These are phyloP conservation scores for Penicillium glabrum DNA, from an alignment of 2,329 filamentous ascomycete genomes.

Conservation along the genomic window DNA sequence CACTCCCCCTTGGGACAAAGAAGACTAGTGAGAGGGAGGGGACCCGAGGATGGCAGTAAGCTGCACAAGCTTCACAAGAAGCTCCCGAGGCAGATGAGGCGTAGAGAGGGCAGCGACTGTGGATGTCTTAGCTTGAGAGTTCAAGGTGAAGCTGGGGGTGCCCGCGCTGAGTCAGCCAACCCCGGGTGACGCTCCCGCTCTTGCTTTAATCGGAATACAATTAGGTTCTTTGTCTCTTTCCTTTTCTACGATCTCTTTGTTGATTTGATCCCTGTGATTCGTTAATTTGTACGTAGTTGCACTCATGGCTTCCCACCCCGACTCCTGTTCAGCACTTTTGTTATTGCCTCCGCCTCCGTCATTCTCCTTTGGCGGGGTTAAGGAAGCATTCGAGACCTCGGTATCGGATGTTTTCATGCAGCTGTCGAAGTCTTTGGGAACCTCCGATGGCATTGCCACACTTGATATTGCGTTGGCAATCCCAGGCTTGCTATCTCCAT, in stretches of 20 bases:
- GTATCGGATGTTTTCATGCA: slow-evolving; percentile 56
- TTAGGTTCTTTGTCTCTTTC: background rate
- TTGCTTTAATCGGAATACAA: slow-evolving; percentile 3
- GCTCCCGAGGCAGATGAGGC: slow-evolving; percentile 2
- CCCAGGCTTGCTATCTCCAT: slow-evolving; percentile 58
- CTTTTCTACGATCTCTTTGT: background rate
- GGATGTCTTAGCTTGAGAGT: slow-evolving; percentile 5
- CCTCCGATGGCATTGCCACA: slow-evolving; percentile 34
- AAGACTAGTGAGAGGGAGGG: slow-evolving; percentile 1
- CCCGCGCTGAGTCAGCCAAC: slow-evolving; percentile 16
- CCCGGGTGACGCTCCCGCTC: slow-evolving; percentile 2
- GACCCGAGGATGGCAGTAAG: slow-evolving; percentile 4
- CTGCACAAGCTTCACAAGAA: slow-evolving; percentile 33
- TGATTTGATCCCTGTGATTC: background rate
- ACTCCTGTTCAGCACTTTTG: slow-evolving; percentile 49
- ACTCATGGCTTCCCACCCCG: slow-evolving; percentile 24
- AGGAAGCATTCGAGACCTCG: slow-evolving; percentile 61
- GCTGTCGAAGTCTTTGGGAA: slow-evolving; percentile 41
- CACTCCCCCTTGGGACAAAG: slow-evolving; percentile 14
- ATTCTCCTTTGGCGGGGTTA: slow-evolving; percentile 52
- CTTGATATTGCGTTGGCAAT: slow-evolving; percentile 64
- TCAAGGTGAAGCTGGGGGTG: slow-evolving; percentile 5
- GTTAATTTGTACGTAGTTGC: background rate
- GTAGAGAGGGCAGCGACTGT: background rate
- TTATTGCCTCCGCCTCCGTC: slow-evolving; percentile 64